phyloP scores from a whole-genome alignment of 345 rosid genomes.

The Mangifera indica region DNA sequence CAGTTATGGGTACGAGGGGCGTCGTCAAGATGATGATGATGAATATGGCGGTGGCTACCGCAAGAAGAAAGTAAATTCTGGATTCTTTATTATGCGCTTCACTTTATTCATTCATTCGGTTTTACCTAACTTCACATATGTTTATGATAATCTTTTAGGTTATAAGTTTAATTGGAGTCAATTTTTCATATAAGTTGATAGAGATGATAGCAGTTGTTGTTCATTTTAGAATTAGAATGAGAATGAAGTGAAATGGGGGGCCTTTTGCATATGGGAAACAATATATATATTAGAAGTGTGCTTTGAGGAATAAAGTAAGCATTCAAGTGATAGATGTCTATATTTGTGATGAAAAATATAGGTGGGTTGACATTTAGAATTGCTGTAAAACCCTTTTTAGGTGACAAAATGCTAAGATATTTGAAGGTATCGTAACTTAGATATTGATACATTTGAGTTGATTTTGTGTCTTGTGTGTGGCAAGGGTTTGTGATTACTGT shows the following conservation, averaged over 20 bases:
- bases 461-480: not conserved
- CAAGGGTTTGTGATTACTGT: too few relatives aligned
- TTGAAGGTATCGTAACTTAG: not conserved
- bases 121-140: too few relatives aligned
- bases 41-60: conserved; percentile 27
- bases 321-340: not conserved
- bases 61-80: conserved; percentile 74
- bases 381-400: not conserved
- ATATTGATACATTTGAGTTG: not conserved
- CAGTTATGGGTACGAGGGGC: conserved; percentile 59
- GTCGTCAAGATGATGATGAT: conserved; percentile 20
- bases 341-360: not conserved
- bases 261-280: too few relatives aligned
- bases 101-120: not conserved
- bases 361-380: not conserved
- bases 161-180: too few relatives aligned
- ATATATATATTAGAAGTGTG: not conserved
- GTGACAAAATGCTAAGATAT: not conserved
- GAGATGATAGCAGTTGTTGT: too few relatives aligned
- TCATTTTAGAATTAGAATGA: too few relatives aligned
- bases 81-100: not conserved
- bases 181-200: too few relatives aligned
- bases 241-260: too few relatives aligned
- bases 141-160: too few relatives aligned
- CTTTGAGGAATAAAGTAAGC: not conserved